Conservation (phyloP, 768 basidiomycete species). For the Boletus fagicola region DNA sequence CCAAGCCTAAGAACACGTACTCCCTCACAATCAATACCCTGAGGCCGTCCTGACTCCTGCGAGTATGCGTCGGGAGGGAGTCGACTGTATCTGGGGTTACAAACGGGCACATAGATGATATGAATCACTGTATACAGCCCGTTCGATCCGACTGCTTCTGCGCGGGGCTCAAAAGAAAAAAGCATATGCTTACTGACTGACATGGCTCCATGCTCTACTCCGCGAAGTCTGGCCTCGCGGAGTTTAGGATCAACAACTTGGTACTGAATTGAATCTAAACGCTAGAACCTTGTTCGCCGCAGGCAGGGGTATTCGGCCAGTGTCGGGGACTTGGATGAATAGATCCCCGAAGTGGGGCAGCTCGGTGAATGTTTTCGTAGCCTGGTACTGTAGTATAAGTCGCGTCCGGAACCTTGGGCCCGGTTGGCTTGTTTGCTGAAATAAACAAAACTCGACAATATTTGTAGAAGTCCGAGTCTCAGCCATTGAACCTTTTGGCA, state of each 20-base stretch:
- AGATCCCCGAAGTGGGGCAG: neutral
- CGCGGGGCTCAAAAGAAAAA: neutral
- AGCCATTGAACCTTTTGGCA: neutral
- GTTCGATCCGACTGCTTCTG: neutral
- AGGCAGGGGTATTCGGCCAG: neutral
- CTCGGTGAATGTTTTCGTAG: neutral
- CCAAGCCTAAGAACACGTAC: no score
- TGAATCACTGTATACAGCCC: neutral
- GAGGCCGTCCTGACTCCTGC: neutral
- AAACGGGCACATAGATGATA: neutral
- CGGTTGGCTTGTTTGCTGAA: neutral
- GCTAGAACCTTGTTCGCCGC: neutral
- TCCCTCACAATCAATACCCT: neutral
- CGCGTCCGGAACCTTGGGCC: neutral
- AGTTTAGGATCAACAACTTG: conserved; percentile 16
- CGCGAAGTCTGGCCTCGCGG: conserved; percentile 26
- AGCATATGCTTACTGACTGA: neutral
- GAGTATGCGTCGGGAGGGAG: neutral
- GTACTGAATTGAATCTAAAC: neutral
- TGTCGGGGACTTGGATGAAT: neutral
- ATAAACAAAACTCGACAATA: neutral
- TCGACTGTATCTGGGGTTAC: neutral
- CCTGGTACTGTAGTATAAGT: neutral
- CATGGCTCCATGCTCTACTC: conserved; percentile 15
- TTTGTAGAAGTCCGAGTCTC: neutral